Percentiles rank a stretch among this genome's conserved stretches.
Conservation (phyloP, 179 eudicot species). For the Sideroxylon spinosum region DNA sequence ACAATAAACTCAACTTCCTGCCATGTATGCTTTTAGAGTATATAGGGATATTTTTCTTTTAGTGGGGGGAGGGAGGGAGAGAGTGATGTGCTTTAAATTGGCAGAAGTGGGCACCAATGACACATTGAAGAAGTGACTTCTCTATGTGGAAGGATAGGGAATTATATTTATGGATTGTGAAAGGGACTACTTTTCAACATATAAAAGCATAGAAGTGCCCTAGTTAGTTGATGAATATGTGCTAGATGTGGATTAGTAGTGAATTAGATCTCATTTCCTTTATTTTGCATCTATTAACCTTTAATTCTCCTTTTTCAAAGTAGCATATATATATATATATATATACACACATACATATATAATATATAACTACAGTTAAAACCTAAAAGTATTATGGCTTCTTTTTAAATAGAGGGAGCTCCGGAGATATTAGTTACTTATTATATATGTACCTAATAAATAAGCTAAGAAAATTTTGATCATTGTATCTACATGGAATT, state of each 20-base stretch:
- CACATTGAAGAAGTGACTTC: not conserved
- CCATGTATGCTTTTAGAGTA: not conserved
- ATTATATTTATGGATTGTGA: not conserved
- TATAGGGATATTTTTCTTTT: not conserved
- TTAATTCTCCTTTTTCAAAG: too few relatives aligned
- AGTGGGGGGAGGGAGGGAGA: conserved; percentile 5
- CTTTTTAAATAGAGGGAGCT: too few relatives aligned
- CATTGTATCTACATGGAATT: too few relatives aligned
- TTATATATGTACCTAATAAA: too few relatives aligned
- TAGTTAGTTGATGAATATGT: not conserved
- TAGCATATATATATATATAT: too few relatives aligned
- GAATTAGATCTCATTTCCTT: not conserved
- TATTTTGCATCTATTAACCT: too few relatives aligned
- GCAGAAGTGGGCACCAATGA: not conserved
- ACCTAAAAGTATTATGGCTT: too few relatives aligned
- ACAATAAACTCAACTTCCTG: conserved; percentile 9
- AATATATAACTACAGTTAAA: too few relatives aligned
- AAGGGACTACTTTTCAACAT: not conserved
- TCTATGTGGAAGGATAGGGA: conserved; percentile 5
- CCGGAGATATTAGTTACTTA: too few relatives aligned
- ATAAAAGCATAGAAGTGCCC: not conserved
- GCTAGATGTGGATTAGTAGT: not conserved
- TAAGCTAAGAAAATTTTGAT: too few relatives aligned
- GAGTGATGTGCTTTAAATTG: not conserved
- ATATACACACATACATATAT: too few relatives aligned